phyloP scores from a whole-genome alignment of 192 early-diverging fungal species.

The Geosiphon pyriformis region DNA sequence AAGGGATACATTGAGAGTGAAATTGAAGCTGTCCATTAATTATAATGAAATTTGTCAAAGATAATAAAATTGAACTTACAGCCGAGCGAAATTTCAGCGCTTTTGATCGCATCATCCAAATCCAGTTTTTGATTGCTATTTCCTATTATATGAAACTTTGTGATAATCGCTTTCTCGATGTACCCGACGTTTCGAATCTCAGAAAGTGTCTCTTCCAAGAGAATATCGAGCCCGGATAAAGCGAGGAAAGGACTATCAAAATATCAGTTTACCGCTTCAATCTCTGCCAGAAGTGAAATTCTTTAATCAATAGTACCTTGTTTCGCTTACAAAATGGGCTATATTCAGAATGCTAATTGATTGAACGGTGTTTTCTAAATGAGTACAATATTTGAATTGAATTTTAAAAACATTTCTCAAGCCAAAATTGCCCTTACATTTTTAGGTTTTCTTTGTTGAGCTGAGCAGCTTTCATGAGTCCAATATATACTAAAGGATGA shows the following conservation, averaged over 20 bases:
- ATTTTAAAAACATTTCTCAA: neutral
- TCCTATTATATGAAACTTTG: constrained; percentile 25
- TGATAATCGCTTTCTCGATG: constrained; percentile 18
- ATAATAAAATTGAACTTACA: constrained; percentile 3
- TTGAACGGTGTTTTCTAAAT: neutral
- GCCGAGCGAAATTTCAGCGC: constrained; percentile 15
- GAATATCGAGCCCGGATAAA: constrained; percentile 14
- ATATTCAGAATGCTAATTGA: constrained; percentile 12
- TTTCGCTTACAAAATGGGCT: constrained; percentile 5
- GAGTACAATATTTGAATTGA: neutral
- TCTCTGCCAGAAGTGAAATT: too few relatives aligned
- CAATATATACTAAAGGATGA: constrained; percentile 6
- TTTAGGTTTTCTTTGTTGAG: constrained; percentile 17
- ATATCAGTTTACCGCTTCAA: too few relatives aligned
- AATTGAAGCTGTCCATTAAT: too few relatives aligned
- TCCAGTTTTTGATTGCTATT: neutral
- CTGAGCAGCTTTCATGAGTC: constrained; percentile 9
- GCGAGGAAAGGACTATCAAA: neutral
- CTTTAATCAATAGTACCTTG: too few relatives aligned
- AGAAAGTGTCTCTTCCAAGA: constrained; percentile 15
- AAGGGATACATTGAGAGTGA: neutral
- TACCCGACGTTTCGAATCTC: constrained; percentile 11
- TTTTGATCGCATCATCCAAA: constrained; percentile 5
- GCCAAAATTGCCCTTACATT: constrained; percentile 8
- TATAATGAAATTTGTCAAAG: too few relatives aligned